Percentiles rank a stretch among this genome's conserved stretches.
These are phyloP conservation scores for Knoxia roxburghii DNA, from an alignment of 257 asterid species.

Conservation along the genomic window DNA sequence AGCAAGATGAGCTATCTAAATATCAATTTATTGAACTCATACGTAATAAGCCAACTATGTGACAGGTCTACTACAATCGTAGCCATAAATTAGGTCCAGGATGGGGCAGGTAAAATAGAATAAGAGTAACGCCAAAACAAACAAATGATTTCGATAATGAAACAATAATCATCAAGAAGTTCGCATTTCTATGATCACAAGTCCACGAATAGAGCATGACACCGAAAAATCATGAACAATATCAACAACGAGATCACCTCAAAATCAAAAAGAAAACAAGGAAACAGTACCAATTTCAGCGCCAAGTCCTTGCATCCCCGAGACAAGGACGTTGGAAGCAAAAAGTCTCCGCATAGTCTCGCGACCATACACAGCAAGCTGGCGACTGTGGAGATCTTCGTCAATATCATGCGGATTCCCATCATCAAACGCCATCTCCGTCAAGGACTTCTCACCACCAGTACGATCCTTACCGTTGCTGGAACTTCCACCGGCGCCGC, in stretches of 20 bases:
- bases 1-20: not conserved
- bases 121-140: not conserved
- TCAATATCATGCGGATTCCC: constrained; percentile 78
- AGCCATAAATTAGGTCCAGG: not conserved
- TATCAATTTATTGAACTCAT: not conserved
- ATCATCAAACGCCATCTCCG: constrained; percentile 81
- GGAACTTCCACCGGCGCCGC: constrained; percentile 20
- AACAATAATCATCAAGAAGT: too few species aligned
- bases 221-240: not conserved
- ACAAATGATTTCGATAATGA: not conserved
- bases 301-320: constrained; percentile 94
- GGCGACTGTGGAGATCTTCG: constrained; percentile 97
- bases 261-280: not conserved
- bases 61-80: not conserved
- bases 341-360: constrained; percentile 93
- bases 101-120: not conserved
- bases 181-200: not conserved
- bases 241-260: not conserved
- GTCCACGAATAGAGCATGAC: too few species aligned
- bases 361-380: constrained; percentile 92
- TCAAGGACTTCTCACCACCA: constrained; percentile 38
- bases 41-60: not conserved
- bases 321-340: constrained; percentile 75
- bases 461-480: constrained; percentile 32
- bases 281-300: constrained; percentile 67